Evolutionary conservation across 306 rosid genomes (phyloP), one percentile per base, ranked within the genome.

Genomic region (Inga leiocalycina): DNA sequence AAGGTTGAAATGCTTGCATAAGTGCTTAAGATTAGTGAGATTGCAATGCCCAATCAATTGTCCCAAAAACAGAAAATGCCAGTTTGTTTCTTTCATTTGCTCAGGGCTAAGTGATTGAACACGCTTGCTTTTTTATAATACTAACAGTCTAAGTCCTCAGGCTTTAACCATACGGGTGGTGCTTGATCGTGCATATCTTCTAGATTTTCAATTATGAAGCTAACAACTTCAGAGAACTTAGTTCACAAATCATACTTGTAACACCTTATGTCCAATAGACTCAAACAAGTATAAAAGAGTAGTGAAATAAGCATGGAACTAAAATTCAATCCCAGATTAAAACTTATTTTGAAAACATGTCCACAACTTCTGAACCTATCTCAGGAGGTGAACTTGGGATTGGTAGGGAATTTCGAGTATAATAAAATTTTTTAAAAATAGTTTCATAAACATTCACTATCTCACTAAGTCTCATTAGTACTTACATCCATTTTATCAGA

Each of bases 51-150:
- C 89, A 15, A 93, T 76, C 85, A 83, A 80, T 48, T 88, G 81
- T 0, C 93, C 93, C 77, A 91, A 24, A 3, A 93, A 62, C 90
- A 93, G 71, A 78, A 91, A 93, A 35, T 91, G 56, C 94, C 92
- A 91, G 12, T 93, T 93, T 17, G 81, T 87, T 3, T 5, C 3
- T 72, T 37, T 62, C 72, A 85, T 86, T 32, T 75, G 54, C 0
- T 54, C 4, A 8, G 27, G 41, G 0, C 83, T 34, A 0, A 88
- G 27, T 3, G 91, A 91, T 80, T 30, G 84, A 17, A 19, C 81
- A 17, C 82, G 46, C 2, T 84, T 84, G 11, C 76, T 83, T 2
- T 15, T 0, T 51, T 46, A 13, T 93, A 91, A 5, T 9, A 34
- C 44, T 15, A 39, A 75, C 93, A 90, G 0, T 15, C 14, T 0